A percentile compares a stretch with the other conserved stretches of the same genome.
These are phyloP conservation scores for Diaporthe vaccinii DNA, from an alignment of 2,329 filamentous ascomycete species.

Conservation along the genomic window DNA sequence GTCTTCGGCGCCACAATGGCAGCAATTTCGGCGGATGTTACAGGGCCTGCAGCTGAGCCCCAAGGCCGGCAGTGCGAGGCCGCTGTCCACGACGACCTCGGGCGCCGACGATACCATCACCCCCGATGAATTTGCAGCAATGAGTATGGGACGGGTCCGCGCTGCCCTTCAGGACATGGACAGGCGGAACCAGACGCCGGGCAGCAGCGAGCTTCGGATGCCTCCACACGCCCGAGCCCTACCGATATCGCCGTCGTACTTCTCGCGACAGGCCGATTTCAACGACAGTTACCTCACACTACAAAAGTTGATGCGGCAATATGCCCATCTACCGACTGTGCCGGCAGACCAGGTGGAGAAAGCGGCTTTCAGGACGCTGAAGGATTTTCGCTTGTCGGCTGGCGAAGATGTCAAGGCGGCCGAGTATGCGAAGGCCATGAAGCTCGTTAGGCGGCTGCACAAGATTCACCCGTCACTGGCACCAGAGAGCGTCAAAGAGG, in stretches of 20 bases:
- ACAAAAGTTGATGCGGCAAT: conserved; percentile 77
- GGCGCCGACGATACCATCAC: conserved; percentile 3
- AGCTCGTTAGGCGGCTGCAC: conserved; percentile 84
- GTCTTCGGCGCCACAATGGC: conserved; percentile 42
- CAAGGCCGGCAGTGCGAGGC: conserved; percentile 31
- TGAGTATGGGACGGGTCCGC: conserved; percentile 6
- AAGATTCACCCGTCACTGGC: conserved; percentile 84
- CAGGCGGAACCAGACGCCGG: conserved; percentile 44
- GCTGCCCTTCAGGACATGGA: conserved; percentile 37
- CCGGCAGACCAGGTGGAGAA: conserved; percentile 75
- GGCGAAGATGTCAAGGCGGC: conserved; percentile 81
- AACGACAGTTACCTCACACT: conserved; percentile 86
- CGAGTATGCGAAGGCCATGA: conserved; percentile 83
- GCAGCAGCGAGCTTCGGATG: conserved; percentile 44
- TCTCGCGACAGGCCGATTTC: conserved; percentile 87
- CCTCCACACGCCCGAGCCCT: conserved; percentile 77
- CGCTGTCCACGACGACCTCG: conserved; percentile 35
- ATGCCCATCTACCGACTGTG: conserved; percentile 79
- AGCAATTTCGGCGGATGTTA: conserved; percentile 39
- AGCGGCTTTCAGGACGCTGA: conserved; percentile 84
- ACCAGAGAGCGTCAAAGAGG: conserved; percentile 75
- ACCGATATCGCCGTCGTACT: conserved; percentile 93
- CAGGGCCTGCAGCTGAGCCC: conserved; percentile 38
- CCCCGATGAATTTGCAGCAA: conserved; percentile 28
- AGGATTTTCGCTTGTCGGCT: conserved; percentile 79